These are phyloP conservation scores for Xylaria longipes DNA, from an alignment of 495 filamentous ascomycete genomes.

Conservation along the genomic window DNA sequence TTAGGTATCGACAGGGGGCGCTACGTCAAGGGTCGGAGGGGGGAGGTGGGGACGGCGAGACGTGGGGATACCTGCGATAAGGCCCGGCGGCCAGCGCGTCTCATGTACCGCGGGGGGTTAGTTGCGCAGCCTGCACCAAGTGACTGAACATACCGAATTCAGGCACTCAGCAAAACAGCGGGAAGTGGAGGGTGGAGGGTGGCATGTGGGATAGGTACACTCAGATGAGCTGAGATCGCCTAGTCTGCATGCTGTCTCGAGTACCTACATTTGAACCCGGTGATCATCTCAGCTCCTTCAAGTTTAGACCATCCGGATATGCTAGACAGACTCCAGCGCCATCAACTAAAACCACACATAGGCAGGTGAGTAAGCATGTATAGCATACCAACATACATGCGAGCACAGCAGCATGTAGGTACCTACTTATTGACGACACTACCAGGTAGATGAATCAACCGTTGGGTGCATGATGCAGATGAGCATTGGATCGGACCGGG, in stretches of 20 bases:
- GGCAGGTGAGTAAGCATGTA: background rate
- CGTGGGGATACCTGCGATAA: constrained; percentile 10
- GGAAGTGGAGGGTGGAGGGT: background rate
- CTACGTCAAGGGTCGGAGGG: constrained; percentile 3
- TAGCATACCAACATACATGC: background rate
- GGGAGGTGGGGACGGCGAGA: background rate
- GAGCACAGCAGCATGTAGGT: constrained; percentile 2
- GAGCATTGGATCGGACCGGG: constrained; percentile 5
- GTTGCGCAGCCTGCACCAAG: constrained; percentile 6
- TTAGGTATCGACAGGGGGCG: constrained; percentile 16
- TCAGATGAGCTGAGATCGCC: constrained; percentile 20
- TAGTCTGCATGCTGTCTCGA: constrained; percentile 12
- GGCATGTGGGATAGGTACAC: constrained; percentile 19
- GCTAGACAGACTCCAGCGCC: background rate
- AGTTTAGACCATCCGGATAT: constrained; percentile 6
- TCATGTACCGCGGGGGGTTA: constrained; percentile 7
- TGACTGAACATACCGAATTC: constrained; percentile 7
- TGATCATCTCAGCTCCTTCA: constrained; percentile 19
- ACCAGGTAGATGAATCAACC: background rate
- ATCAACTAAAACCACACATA: background rate
- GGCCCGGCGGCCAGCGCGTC: background rate
- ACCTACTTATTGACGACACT: background rate
- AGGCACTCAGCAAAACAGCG: background rate
- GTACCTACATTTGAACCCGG: constrained; percentile 17
- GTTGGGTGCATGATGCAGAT: constrained; percentile 12